Base-by-base conservation (phyloP, 768 basidiomycete genomes). In the Phanerodontia chrysosporium region DNA sequence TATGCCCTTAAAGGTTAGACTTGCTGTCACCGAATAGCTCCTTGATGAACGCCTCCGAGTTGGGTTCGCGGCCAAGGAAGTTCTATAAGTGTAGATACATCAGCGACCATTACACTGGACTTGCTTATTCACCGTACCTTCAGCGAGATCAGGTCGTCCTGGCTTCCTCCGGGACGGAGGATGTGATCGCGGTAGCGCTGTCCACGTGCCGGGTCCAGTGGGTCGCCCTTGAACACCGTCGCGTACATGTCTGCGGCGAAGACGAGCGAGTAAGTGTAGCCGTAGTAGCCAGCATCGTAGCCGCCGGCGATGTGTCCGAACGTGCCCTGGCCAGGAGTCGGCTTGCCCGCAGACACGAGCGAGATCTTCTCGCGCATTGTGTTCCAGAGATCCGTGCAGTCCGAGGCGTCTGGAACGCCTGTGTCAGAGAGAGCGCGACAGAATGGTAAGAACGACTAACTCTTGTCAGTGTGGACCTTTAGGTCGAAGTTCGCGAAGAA, bases 401-500 rank as follows among this genome's bases (percentile, higher is more conserved):
- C 89, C 25, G 80, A 77, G n/a, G 67, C 69, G 21, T 82, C 83
- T 86, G 35, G 14, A 42, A n/a, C n/a, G 10, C 3, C 22, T 29
- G 2, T 1, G 46, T 35, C 35, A 28, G 29, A 49, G 48, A 8
- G 39, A 18, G 39, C 6, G 30, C 49, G 29, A 22, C n/a, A 56
- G 13, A 35, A 35, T 35, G 32, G 32, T 35, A 13, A 35, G 32
- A 51, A 57, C n/a, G 2, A 60, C 73, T 39, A 42, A 84, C 89
- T 80, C 76, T 85, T 78, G 63, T 84, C 82, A 1, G 83, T 86
- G 71, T 90, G 89, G 8, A 90, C 83, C 66, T 85, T 83, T 66
- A 89, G 78, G 70, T 92, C 90, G 63, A 84, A 90, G 65, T 83
- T 84, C 60, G 86, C 90, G 66, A 91, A 92, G 80, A 92, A 94